Base-by-base conservation (phyloP, 140 eudicot genomes). In the Erigeron philadelphicus region DNA sequence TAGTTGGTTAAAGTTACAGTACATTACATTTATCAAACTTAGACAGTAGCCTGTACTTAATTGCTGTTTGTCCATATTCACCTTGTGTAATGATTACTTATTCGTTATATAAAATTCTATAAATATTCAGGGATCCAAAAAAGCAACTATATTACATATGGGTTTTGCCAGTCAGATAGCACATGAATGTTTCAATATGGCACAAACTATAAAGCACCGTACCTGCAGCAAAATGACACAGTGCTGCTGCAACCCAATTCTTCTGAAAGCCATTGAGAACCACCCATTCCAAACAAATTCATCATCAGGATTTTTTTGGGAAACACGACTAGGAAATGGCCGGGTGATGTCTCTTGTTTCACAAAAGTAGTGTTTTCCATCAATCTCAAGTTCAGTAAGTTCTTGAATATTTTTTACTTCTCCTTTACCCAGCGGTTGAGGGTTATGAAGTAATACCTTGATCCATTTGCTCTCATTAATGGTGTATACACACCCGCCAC, bases 211-310 rank as follows among this genome's bases (percentile, higher is more conserved):
- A 69, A 68, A 60, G 46, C 17, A 60, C 18, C 19, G 77, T 75
- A 90, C 97, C 97, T 90, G 97, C 59, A 90, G 84, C 68, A 90
- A 80, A 78, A 76, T 72, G 75, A 88, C 89, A 76, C 97, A 90
- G 47, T 90, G 97, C 47, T 80, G 87, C 25, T 81, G 82, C 40
- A 90, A 83, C 72, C 97, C 97, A 42, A 90, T 88, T 70, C 78
- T 78, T 74, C 71, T 82, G 75, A 90, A 90, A 67, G 96, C 79
- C 63, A 60, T 63, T 9, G 95, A 85, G 56, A 90, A 79, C 97
- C 97, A 90, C 64, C 84, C 85, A 44, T 90, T 90, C 97, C 97
- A 90, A 62, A 90, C 95, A 79, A 88, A 90, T 75, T 90, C 97
- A 61, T 88, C 90, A 80, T 90, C 97, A 8, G 97, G 96, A 45